Percentiles rank a stretch among this genome's conserved stretches.
Conservation (phyloP, 352 stramenopile genomes). For the Globisporangium nodosum region DNA sequence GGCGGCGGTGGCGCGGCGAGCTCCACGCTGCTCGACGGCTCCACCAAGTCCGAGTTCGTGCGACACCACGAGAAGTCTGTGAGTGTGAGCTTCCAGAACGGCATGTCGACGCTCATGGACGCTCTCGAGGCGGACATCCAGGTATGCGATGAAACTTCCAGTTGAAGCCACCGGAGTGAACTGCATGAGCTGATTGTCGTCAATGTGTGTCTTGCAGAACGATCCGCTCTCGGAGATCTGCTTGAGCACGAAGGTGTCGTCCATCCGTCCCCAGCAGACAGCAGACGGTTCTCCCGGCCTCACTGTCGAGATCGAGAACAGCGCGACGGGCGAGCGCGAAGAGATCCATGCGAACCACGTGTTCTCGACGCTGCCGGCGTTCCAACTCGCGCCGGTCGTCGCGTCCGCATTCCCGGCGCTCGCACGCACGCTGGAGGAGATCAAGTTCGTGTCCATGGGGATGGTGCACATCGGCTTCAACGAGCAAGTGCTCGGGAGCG, state of each 20-base stretch:
- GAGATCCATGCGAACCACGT: slow-evolving; percentile 57
- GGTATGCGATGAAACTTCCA: slow-evolving; percentile 9
- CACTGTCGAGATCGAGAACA: slow-evolving; percentile 35
- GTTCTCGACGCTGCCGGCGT: slow-evolving; percentile 74
- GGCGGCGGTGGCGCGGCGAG: slow-evolving; percentile 18
- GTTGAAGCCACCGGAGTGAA: not conserved
- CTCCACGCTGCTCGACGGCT: slow-evolving; percentile 63
- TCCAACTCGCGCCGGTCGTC: slow-evolving; percentile 43
- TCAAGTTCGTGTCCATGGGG: slow-evolving; percentile 78
- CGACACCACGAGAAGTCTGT: slow-evolving; percentile 58
- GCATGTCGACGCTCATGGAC: slow-evolving; percentile 70
- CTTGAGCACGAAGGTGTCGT: slow-evolving; percentile 28
- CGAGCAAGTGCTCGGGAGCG: slow-evolving; percentile 38
- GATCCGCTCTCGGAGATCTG: slow-evolving; percentile 41
- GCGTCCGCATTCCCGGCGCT: slow-evolving; percentile 37
- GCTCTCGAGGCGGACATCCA: slow-evolving; percentile 37
- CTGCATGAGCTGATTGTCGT: not conserved
- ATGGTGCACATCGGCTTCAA: slow-evolving; percentile 82
- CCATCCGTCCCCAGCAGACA: slow-evolving; percentile 9
- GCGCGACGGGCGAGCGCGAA: slow-evolving; percentile 16
- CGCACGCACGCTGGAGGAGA: slow-evolving; percentile 41
- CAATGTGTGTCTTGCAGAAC: slow-evolving; percentile 3
- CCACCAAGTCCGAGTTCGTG: slow-evolving; percentile 67
- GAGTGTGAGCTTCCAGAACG: slow-evolving; percentile 81
- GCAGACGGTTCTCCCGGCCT: slow-evolving; percentile 16